These are phyloP conservation scores for Alternaria arborescens DNA, from an alignment of 2,329 filamentous ascomycete species.

Conservation along the genomic window DNA sequence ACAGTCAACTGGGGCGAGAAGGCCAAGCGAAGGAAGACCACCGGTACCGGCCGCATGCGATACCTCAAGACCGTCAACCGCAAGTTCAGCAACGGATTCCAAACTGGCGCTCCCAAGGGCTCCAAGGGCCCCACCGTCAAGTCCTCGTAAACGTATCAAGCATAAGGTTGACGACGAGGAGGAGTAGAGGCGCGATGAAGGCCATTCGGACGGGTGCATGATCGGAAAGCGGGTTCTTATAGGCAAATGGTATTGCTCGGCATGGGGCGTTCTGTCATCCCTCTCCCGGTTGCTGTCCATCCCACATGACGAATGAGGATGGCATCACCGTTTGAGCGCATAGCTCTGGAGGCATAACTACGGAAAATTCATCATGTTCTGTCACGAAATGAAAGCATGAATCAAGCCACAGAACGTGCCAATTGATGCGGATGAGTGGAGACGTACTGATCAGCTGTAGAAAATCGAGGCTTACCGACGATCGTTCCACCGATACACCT, in stretches of 20 bases:
- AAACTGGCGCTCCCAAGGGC: conserved; percentile 84
- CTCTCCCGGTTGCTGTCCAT: conserved; percentile 45
- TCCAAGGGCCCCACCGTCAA: conserved; percentile 69
- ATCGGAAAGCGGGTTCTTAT: conserved; percentile 43
- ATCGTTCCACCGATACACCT: neutral
- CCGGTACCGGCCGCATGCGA: conserved; percentile 94
- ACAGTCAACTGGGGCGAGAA: conserved; percentile 99
- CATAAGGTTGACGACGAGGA: conserved; percentile 22
- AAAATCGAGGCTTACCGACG: neutral
- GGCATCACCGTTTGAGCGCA: conserved; percentile 37
- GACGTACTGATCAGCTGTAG: conserved; percentile 1
- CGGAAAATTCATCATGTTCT: conserved; percentile 52
- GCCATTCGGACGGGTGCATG: conserved; percentile 41
- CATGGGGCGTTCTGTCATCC: conserved; percentile 50
- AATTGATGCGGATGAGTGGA: neutral
- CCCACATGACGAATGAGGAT: conserved; percentile 43
- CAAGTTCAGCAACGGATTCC: conserved; percentile 98
- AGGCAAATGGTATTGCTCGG: conserved; percentile 49
- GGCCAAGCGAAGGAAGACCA: conserved; percentile 99
- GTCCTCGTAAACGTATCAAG: conserved; percentile 23
- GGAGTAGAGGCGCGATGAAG: conserved; percentile 38
- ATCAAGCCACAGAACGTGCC: conserved; percentile 22
- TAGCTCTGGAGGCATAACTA: conserved; percentile 49
- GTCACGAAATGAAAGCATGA: conserved; percentile 49
- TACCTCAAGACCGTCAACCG: conserved; percentile 92